These are phyloP conservation scores for Myxozyma nipponensis DNA, from an alignment of 805 yeast species.

Conservation along the genomic window DNA sequence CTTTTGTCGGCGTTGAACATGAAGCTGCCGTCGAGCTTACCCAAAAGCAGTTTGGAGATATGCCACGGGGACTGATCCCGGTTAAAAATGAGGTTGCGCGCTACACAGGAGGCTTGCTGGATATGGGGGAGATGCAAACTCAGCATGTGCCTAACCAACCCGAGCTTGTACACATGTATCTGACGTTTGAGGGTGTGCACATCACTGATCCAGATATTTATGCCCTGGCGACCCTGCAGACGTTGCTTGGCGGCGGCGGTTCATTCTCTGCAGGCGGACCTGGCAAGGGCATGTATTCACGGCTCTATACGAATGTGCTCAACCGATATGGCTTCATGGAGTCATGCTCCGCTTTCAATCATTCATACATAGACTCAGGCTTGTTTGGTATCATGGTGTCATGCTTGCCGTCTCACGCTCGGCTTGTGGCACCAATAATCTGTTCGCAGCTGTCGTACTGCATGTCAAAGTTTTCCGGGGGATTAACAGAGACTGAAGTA, in stretches of 20 bases:
- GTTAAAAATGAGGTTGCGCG: conserved; percentile 40
- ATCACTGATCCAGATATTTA: conserved; percentile 82
- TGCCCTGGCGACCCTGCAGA: conserved; percentile 85
- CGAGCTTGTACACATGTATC: conserved; percentile 77
- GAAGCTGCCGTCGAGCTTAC: conserved; percentile 63
- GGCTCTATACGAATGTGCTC: conserved; percentile 85
- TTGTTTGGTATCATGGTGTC: conserved; percentile 84
- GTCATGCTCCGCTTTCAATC: conserved; percentile 81
- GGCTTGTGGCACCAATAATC: conserved; percentile 74
- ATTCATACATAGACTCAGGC: conserved; percentile 86
- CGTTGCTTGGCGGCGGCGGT: conserved; percentile 92
- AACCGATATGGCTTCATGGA: conserved; percentile 91
- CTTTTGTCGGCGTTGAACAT: conserved; percentile 81
- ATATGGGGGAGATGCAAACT: conserved; percentile 19
- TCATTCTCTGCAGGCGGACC: conserved; percentile 99
- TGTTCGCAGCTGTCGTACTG: conserved; percentile 54
- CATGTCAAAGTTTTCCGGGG: conserved; percentile 33
- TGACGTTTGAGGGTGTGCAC: conserved; percentile 85
- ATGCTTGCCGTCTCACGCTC: conserved; percentile 82
- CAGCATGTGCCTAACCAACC: conserved; percentile 44
- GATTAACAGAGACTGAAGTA: conserved; percentile 68
- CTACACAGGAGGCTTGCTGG: conserved; percentile 52
- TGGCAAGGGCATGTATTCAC: conserved; percentile 97
- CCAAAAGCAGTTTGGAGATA: conserved; percentile 58
- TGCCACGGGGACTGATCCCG: conserved; percentile 39